phyloP scores from a whole-genome alignment of 345 rosid genomes.

The Raphanus sativus region DNA sequence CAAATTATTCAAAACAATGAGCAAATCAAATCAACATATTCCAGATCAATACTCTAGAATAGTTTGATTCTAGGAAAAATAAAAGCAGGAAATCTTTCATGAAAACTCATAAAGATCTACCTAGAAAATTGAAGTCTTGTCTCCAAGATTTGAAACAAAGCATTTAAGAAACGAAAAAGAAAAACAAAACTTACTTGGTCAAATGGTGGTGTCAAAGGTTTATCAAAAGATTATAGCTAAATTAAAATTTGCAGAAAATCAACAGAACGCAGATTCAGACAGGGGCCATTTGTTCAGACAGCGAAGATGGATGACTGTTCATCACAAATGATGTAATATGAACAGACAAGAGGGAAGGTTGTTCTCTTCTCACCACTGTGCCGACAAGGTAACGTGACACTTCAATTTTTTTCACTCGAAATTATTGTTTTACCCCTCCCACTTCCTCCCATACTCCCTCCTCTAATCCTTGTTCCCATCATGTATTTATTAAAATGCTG shows the following conservation, averaged over 20 bases:
- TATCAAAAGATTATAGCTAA: background rate
- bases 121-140: slow-evolving; percentile 15
- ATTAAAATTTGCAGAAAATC: background rate
- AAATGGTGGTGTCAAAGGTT: background rate
- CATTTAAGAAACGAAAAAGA: background rate
- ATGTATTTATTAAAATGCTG: background rate
- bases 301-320: slow-evolving; percentile 23
- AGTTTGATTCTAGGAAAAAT: background rate
- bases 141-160: slow-evolving; percentile 25
- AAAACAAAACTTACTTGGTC: slow-evolving; percentile 14
- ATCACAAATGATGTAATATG: slow-evolving; percentile 21
- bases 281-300: background rate
- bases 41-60: slow-evolving; percentile 19
- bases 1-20: background rate
- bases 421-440: slow-evolving; percentile 38
- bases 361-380: slow-evolving; percentile 37
- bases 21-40: background rate
- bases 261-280: slow-evolving; percentile 28
- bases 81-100: background rate
- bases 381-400: slow-evolving; percentile 42
- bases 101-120: slow-evolving; percentile 19
- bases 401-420: slow-evolving; percentile 11
- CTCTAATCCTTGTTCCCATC: background rate
- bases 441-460: slow-evolving; percentile 1
- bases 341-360: slow-evolving; percentile 37